These are phyloP conservation scores for Candida sp. DNA, from an alignment of 1,139 yeast genomes.

Conservation along the genomic window DNA sequence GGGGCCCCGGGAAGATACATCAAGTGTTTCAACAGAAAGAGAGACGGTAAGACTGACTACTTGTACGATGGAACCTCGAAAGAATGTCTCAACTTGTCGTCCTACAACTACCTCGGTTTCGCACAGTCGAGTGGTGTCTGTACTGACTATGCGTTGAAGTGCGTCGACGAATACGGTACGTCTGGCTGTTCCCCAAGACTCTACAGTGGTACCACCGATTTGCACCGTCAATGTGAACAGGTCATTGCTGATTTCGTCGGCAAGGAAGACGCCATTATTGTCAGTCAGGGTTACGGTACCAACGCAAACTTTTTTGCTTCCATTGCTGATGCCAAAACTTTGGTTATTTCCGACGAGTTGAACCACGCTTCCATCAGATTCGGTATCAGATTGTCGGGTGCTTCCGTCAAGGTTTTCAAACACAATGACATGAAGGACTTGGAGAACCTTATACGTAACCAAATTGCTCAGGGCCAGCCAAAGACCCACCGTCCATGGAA, in stretches of 20 bases:
- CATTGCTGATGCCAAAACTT: constrained; percentile 83
- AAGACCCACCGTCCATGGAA: constrained; percentile 98
- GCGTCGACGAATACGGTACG: constrained; percentile 72
- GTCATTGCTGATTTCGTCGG: constrained; percentile 88
- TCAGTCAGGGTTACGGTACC: constrained; percentile 96
- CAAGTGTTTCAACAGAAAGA: constrained; percentile 75
- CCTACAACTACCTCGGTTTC: constrained; percentile 95
- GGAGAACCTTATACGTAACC: constrained; percentile 82
- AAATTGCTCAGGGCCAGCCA: constrained; percentile 96
- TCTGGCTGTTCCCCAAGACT: constrained; percentile 81
- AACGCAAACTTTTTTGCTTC: constrained; percentile 91
- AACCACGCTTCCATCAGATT: constrained; percentile 97
- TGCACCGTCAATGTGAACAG: constrained; percentile 76
- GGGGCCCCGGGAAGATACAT: constrained; percentile 98
- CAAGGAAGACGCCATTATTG: constrained; percentile 84
- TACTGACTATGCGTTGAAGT: constrained; percentile 74
- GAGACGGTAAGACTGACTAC: constrained; percentile 65
- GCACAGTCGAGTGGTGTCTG: constrained; percentile 96
- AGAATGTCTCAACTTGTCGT: constrained; percentile 84
- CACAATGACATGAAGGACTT: constrained; percentile 89
- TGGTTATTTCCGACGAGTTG: constrained; percentile 92
- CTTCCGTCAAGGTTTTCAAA: constrained; percentile 89
- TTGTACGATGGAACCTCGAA: constrained; percentile 75
- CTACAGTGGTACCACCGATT: constrained; percentile 75
- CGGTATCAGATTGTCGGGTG: constrained; percentile 93